Base-by-base conservation (phyloP, 2,329 filamentous ascomycete genomes). In the Aspergillus brunneoviolaceus region DNA sequence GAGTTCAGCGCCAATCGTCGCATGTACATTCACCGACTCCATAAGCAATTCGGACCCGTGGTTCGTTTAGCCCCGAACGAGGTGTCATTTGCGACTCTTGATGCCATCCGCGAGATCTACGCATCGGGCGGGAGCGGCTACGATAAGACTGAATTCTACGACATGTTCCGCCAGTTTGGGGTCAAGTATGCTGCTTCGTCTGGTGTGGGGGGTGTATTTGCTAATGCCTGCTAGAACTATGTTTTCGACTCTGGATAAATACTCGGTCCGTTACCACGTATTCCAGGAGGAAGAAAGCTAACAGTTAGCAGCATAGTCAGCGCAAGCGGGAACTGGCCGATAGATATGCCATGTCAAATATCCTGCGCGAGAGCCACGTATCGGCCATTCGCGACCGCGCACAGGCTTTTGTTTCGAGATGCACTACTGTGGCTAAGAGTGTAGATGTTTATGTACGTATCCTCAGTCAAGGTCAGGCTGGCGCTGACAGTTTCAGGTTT, bases 281-380 rank as follows among this genome's bases (percentile, higher is more conserved):
- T 4, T 35, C 33, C 3, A 12, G 4, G 5, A 1, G 27, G 1
- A 19, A 11, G 39, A 31, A 16, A 3, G 25, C 58, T 67, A 9
- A 66, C 27, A 14, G 35, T 7, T 16, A 29, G 7, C 54, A 88
- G 84, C 88, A 90, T 68, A 84, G 84, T 31, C 84, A 82, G 63
- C 81, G 86, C 60, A 89, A 87, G 69, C 81, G 86, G 29, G 77
- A 87, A 51, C 78, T 90, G 49, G 87, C 87, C 1, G 86, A 89
- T 67, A 80, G 86, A 31, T 90, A 90, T 70, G 85, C 87, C 31
- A 90, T 89, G 73, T 85, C 83, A 57, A 90, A 89, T 68, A 77
- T 90, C 53, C 81, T 89, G 75, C 82, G 82, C 31, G 71, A 81
- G 4, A 76, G 77, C 2, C 82, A 86, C 2, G 72, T 89, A 29